A percentile compares a stretch with the other conserved stretches of the same genome.
Evolutionary conservation across 2,329 filamentous ascomycete genomes (phyloP).

Genomic region (Diaporthe vaccinii): DNA sequence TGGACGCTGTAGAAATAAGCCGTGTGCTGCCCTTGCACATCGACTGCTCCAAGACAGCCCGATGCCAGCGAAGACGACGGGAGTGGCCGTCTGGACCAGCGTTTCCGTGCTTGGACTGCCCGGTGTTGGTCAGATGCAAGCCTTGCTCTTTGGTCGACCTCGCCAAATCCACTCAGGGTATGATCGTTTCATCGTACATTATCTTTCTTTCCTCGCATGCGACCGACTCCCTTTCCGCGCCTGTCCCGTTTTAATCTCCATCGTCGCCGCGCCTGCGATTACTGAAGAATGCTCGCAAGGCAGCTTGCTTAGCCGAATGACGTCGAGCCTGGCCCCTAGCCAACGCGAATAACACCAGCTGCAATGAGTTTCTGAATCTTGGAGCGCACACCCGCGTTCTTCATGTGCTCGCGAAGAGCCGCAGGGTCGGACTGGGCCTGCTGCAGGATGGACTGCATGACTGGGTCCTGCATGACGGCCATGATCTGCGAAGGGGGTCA

Average conservation of each 20-base stretch:
- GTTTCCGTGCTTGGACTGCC: not conserved
- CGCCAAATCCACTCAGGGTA: conserved; percentile 27
- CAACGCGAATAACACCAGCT: conserved; percentile 89
- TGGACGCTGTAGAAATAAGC: conserved; percentile 10
- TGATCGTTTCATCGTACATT: conserved; percentile 39
- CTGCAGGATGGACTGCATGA: conserved; percentile 98
- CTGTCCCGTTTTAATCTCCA: not conserved
- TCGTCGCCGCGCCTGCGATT: not conserved
- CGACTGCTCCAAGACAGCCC: not conserved
- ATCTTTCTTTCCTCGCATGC: not conserved
- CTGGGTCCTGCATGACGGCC: conserved; percentile 90
- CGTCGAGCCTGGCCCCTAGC: conserved; percentile 48
- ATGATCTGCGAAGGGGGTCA: conserved; percentile 72
- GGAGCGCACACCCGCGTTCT: conserved; percentile 84
- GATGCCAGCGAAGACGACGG: not conserved
- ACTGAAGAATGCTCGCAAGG: not conserved
- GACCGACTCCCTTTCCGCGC: not conserved
- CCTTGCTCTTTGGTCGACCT: not conserved
- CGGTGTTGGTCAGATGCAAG: not conserved
- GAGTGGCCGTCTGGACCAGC: not conserved
- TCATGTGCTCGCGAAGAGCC: conserved; percentile 97
- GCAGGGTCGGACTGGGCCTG: conserved; percentile 95
- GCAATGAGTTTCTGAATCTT: conserved; percentile 97
- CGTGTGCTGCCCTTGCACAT: not conserved
- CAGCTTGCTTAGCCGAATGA: not conserved